These are phyloP conservation scores for Colletotrichum siamense DNA, from an alignment of 2,329 filamentous ascomycete genomes.

Conservation along the genomic window DNA sequence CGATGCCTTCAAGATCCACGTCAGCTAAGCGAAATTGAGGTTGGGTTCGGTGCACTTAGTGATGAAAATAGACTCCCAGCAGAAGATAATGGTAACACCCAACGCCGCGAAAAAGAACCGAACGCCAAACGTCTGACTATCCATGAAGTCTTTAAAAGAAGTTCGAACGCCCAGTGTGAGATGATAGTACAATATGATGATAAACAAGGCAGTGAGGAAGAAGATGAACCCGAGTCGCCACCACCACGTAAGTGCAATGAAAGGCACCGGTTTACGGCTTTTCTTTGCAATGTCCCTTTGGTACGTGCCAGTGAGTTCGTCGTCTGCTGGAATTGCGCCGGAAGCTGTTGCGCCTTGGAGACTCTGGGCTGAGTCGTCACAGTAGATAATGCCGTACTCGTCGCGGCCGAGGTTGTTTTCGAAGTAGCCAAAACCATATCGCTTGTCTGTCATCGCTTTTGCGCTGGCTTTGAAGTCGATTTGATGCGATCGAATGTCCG, in stretches of 20 bases:
- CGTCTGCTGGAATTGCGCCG: neutral
- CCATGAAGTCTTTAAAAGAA: conserved; percentile 38
- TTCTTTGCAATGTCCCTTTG: neutral
- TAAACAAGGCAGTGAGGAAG: conserved; percentile 37
- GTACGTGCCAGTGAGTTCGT: neutral
- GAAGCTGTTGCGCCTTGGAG: conserved; percentile 1
- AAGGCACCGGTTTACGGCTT: conserved; percentile 29
- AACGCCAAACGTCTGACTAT: conserved; percentile 46
- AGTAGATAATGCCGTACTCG: conserved; percentile 36
- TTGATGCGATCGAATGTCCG: conserved; percentile 29
- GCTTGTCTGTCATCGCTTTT: conserved; percentile 26
- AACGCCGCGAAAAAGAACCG: conserved; percentile 47
- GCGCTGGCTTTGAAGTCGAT: conserved; percentile 26
- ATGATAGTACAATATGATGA: conserved; percentile 46
- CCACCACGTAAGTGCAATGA: conserved; percentile 38
- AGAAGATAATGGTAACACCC: conserved; percentile 45
- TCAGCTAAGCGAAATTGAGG: too few species aligned
- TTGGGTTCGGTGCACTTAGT: conserved; percentile 25
- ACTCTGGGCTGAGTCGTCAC: conserved; percentile 29
- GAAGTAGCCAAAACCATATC: conserved; percentile 35
- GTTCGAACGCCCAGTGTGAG: conserved; percentile 25
- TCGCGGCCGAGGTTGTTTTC: conserved; percentile 25
- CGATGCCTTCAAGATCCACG: conserved; percentile 39
- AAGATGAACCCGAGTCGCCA: conserved; percentile 37
- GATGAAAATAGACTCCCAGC: conserved; percentile 45